These are phyloP conservation scores for Bolboschoenus planiculmis DNA, from an alignment of 176 grass and related monocot genomes.

Conservation along the genomic window DNA sequence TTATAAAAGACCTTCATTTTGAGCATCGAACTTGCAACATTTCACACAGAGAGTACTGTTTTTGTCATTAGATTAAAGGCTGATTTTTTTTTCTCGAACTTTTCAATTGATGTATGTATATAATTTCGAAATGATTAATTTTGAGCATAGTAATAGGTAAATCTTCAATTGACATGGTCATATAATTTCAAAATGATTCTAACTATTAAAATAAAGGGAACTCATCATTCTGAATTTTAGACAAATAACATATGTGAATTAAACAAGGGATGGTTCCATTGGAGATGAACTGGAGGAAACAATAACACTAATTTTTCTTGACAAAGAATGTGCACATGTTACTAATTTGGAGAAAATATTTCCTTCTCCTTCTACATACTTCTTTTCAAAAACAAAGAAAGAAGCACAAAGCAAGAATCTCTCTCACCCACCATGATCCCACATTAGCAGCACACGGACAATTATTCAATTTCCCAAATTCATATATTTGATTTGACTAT, in stretches of 20 bases:
- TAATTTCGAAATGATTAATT: too few relatives aligned
- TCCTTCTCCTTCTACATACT: background rate
- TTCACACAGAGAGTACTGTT: too few relatives aligned
- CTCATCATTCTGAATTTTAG: too few relatives aligned
- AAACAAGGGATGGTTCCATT: background rate
- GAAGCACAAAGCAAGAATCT: background rate
- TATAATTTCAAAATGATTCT: too few relatives aligned
- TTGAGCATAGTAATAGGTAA: background rate
- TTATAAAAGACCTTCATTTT: too few relatives aligned
- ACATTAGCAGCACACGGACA: background rate
- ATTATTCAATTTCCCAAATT: conserved; percentile 12
- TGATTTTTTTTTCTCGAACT: too few relatives aligned
- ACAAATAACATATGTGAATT: too few relatives aligned
- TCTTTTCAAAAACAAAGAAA: conserved; percentile 6
- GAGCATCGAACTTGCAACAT: too few relatives aligned
- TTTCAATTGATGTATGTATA: too few relatives aligned
- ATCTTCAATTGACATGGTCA: too few relatives aligned
- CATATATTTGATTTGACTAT: conserved; percentile 12
- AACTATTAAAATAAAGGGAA: too few relatives aligned
- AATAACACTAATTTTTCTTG: background rate
- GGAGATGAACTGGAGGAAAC: background rate
- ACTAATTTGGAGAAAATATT: background rate
- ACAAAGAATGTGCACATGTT: background rate
- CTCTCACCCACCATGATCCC: background rate
- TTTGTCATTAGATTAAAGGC: too few relatives aligned